Conservation (phyloP, 352 stramenopile genomes). For the Phytophthora citricola region DNA sequence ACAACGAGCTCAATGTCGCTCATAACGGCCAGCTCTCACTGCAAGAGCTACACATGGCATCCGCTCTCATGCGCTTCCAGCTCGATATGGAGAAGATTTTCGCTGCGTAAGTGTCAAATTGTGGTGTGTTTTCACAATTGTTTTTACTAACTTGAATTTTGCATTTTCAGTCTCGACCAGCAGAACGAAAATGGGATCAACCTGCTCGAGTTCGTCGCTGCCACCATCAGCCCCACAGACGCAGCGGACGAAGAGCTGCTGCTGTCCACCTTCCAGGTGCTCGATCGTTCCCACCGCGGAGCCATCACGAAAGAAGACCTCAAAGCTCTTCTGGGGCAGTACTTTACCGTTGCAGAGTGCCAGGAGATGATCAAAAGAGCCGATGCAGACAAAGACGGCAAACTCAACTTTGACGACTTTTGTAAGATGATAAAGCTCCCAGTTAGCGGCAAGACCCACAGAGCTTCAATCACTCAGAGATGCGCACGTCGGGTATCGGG, state of each 20-base stretch:
- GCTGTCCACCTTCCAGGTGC: conserved; percentile 60
- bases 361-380: conserved; percentile 73
- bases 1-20: conserved; percentile 83
- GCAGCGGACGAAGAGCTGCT: conserved; percentile 64
- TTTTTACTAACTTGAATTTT: conserved; percentile 5
- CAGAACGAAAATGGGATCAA: conserved; percentile 80
- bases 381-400: conserved; percentile 71
- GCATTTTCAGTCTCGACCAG: conserved; percentile 60
- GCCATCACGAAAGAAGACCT: conserved; percentile 68
- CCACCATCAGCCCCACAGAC: conserved; percentile 67
- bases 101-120: conserved; percentile 43
- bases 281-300: conserved; percentile 68
- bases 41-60: conserved; percentile 61
- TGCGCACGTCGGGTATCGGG: conserved; percentile 7
- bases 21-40: conserved; percentile 80
- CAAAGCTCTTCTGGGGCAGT: conserved; percentile 57
- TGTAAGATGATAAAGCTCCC: conserved; percentile 67
- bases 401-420: conserved; percentile 77
- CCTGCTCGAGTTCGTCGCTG: conserved; percentile 81
- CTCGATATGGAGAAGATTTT: conserved; percentile 77
- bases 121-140: not conserved
- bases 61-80: conserved; percentile 58
- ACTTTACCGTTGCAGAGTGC: conserved; percentile 62
- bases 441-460: conserved; percentile 12
- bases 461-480: conserved; percentile 7